Evolutionary conservation across 257 asterid genomes (phyloP), one percentile per base, ranked within the genome.

Genomic region (Scutellaria barbata): DNA sequence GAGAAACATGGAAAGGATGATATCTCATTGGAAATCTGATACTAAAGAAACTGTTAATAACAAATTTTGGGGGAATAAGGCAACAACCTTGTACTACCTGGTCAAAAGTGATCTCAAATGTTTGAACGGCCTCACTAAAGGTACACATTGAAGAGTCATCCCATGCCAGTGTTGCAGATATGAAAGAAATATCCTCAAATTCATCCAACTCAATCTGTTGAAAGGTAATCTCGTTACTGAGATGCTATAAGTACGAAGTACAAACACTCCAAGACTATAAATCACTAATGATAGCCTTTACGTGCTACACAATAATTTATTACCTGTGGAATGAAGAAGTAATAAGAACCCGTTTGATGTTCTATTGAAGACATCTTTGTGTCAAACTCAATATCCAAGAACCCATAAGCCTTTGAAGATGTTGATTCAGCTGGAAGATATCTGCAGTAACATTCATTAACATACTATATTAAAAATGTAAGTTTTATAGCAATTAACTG

Each of bases 281-380:
- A 14, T 16, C 20, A 63, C 60, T 13, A 61, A 41, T 45, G 47
- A 22, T 61, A 22, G 72, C n/a, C 9, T 68, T 20, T 65, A 72
- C 63, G 52, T 63, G 59, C 70, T 43, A 50, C 60, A 63, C 58
- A 66, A 66, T 63, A 40, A 53, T 61, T 17, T 64, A 13, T 74
- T 82, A 83, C 98, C 85, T 90, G 96, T 45, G 98, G 98, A 54
- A 92, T 81, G 79, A 90, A 88, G 71, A 90, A 78, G 84, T 84
- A 74, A 83, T 71, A 81, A 41, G 94, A 80, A 72, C 96, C 96
- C 60, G 63, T 77, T 79, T 86, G 85, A 55, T 68, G 82, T 83
- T 85, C 82, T 74, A 83, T 16, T 67, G 80, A 48, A 30, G 90
- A 76, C 71, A 77, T 69, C 55, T 64, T 35, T 33, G 80, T 48